phyloP scores from a whole-genome alignment of 2,329 filamentous ascomycete species.

The Gliomastix tumulicola region DNA sequence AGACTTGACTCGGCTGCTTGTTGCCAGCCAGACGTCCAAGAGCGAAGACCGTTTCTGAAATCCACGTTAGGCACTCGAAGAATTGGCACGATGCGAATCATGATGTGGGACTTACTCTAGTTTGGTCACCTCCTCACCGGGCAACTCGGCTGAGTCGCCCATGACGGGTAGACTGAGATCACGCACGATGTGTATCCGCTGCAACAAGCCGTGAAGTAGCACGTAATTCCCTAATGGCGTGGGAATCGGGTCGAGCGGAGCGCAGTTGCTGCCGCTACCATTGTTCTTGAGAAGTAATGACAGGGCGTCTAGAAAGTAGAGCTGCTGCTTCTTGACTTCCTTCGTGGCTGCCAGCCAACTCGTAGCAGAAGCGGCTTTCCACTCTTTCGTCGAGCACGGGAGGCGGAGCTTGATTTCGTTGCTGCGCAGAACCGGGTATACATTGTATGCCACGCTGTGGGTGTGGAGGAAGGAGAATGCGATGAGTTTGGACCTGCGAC shows the following conservation, averaged over 20 bases:
- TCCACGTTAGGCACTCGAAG: background rate
- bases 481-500: constrained; percentile 24
- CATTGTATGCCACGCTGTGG: constrained; percentile 28
- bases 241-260: constrained; percentile 22
- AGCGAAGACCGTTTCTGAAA: constrained; percentile 20
- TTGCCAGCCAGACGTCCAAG: constrained; percentile 30
- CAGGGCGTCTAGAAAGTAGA: constrained; percentile 26
- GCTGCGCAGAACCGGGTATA: constrained; percentile 25
- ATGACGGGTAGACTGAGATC: constrained; percentile 25
- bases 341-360: constrained; percentile 18
- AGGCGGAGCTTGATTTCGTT: constrained; percentile 25
- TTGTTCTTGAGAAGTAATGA: constrained; percentile 21
- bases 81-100: background rate
- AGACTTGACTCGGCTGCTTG: constrained; percentile 28
- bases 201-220: constrained; percentile 25
- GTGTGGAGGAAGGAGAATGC: constrained; percentile 29
- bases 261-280: too few relatives aligned
- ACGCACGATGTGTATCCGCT: constrained; percentile 28
- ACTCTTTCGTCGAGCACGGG: constrained; percentile 25
- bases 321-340: constrained; percentile 20
- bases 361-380: constrained; percentile 20
- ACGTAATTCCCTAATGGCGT: constrained; percentile 29
- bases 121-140: constrained; percentile 25
- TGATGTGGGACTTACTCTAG: constrained; percentile 17
- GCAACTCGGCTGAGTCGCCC: constrained; percentile 20